Evolutionary conservation across 805 yeast genomes (phyloP), one percentile per base, ranked within the genome.

Genomic region (Torulaspora maleeae): DNA sequence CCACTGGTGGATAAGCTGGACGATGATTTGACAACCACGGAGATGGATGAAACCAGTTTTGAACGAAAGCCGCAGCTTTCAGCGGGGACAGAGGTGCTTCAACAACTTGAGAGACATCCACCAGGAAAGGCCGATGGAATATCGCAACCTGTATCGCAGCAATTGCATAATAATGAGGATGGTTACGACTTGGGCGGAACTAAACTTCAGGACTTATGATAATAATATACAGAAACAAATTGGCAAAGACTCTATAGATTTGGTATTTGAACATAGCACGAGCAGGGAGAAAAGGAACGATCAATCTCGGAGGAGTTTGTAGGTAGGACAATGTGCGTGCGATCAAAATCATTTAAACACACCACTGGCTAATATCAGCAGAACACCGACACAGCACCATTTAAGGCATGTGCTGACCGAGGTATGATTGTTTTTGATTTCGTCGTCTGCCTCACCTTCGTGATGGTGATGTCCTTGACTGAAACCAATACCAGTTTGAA

Each of bases 401-500:
- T 54, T 63, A 24, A 66, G 43, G 49, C 70, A 66, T 2, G 60
- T 56, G 0, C 66, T 62, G 22, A 66, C 69, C 4, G 59, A 45
- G 47, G 66, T 60, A 42, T 66, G 70, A 15, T 54, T 56, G 19
- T 55, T 55, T 16, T 50, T 50, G 19, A 54, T 47, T 36, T 56
- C 55, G 15, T 49, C 53, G 12, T 52, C 53, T 16, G 51, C 60
- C 34, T 60, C 64, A 30, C 49, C 57, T 37, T 54, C 54, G 34
- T 63, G 67, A 39, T 66, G 69, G 36, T 63, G 67, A 41, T 83
- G 83, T 22, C 77, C 70, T 6, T 90, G 95, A 27, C 93, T 89
- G 61, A 87, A 87, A 0, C 82, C 76, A 25, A 87, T 77, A 0
- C 95, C 86, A 15, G 90, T 79, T 9, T 89, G 85, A 59, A 86